Percentiles rank a stretch among this genome's conserved stretches.
Evolutionary conservation across 148 eudicot genomes (phyloP).

Genomic region (Heliosperma pusillum): DNA sequence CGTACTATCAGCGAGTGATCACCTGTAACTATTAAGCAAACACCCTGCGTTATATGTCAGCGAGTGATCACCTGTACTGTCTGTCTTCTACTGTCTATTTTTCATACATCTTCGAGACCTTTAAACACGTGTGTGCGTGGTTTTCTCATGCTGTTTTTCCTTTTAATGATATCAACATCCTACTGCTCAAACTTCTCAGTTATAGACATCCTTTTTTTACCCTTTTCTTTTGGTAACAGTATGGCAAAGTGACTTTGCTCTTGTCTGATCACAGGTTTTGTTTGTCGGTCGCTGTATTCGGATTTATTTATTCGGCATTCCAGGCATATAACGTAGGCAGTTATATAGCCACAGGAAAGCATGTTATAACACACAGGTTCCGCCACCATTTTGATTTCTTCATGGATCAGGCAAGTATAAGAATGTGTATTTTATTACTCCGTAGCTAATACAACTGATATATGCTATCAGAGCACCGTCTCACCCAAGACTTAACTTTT

Average conservation of each 20-base stretch:
- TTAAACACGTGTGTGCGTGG: not conserved
- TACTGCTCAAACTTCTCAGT: not conserved
- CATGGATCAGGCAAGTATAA: slow-evolving; percentile 79
- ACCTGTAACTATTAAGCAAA: no score
- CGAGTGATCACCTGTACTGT: not conserved
- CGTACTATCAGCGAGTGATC: no score
- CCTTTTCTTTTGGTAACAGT: not conserved
- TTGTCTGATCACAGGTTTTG: slow-evolving; percentile 59
- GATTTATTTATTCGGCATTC: slow-evolving; percentile 64
- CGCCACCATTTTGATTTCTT: slow-evolving; percentile 63
- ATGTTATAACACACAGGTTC: slow-evolving; percentile 43
- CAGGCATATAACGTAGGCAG: slow-evolving; percentile 59
- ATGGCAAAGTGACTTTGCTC: slow-evolving; percentile 2
- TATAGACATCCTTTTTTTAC: not conserved
- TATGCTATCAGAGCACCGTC: not conserved
- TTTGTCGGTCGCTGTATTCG: slow-evolving; percentile 63
- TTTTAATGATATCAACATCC: no score
- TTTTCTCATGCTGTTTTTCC: not conserved
- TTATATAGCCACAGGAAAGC: slow-evolving; percentile 49
- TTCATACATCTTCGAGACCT: not conserved
- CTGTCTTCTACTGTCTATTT: not conserved
- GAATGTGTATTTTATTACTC: not conserved
- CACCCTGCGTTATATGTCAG: no score
- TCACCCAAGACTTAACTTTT: not conserved
- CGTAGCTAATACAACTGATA: not conserved